Evolutionary conservation across 2,329 filamentous ascomycete genomes (phyloP), one percentile per base, ranked within the genome.

Genomic region (Fusarium phyllophilum): DNA sequence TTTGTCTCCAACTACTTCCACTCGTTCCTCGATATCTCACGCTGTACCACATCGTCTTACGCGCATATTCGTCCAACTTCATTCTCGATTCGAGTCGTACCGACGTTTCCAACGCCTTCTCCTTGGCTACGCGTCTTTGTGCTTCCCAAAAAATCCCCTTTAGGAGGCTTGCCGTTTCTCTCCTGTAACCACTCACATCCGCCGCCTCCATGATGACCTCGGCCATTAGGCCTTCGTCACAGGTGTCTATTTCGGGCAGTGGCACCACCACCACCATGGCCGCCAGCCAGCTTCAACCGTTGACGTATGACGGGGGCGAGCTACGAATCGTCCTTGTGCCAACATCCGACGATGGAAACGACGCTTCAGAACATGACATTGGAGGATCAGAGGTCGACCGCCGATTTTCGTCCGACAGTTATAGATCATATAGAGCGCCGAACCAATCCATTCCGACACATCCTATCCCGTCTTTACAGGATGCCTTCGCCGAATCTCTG

Each of bases 401-500:
- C 45, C 67, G 72, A 36, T 61, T 66, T 24, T 73, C 74, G 15
- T 63, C 72, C 49, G 77, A 78, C 44, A 75, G 73, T 33, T 75
- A 75, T 41, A 75, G 72, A 71, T 75, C 73, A 52, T 75, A 75
- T 38, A 73, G 59, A 39, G 73, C 62, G 17, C 73, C 73, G 26
- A 56, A 75, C 39, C 75, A 77, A 56, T 75, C 72, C 44, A 81
- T 82, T 49, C 81, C 81, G 20, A 73, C 75, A 18, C 94, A 97
- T 79, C 94, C 94, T 12, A 91, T 96, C 58, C 84, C 89, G 22
- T 88, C 89, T 36, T 93, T 96, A 89, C 94, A 96, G 81, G 89
- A 88, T 70, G 93, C 94, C 70, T 96, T 97, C 80, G 91, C 93
- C 76, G 94, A 96, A 83, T 96, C 93, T 5, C 89, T 96, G 75